Evolutionary conservation across 352 stramenopile species (phyloP).

Genomic region (Phytophthora sp.): DNA sequence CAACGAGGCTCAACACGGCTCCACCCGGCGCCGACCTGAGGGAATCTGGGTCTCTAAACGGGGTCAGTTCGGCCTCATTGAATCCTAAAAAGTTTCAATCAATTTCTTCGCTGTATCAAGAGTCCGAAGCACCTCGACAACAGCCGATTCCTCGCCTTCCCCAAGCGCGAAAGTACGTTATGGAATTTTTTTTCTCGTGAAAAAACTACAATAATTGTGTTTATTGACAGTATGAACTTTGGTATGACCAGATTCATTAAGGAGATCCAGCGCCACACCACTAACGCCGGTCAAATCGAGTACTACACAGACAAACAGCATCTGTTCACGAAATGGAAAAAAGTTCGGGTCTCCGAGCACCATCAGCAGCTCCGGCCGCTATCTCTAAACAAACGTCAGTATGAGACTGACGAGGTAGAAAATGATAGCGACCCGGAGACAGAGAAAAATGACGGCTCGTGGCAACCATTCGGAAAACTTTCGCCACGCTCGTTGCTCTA

Average conservation of each 20-base stretch:
- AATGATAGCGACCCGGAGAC: constrained; percentile 13
- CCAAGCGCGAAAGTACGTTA: constrained; percentile 63
- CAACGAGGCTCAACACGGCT: constrained; percentile 10
- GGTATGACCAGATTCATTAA: constrained; percentile 53
- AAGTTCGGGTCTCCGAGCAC: constrained; percentile 59
- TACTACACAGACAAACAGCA: constrained; percentile 75
- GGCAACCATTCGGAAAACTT: constrained; percentile 40
- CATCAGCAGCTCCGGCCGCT: constrained; percentile 43
- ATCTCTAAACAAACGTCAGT: neutral
- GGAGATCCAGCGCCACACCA: constrained; percentile 64
- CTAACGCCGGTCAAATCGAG: constrained; percentile 61
- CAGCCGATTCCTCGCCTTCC: constrained; percentile 61
- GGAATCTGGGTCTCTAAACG: neutral
- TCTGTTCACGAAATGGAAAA: constrained; percentile 81
- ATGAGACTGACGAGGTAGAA: neutral
- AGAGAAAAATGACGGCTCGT: constrained; percentile 14
- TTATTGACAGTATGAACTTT: too few relatives aligned
- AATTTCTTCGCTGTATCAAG: constrained; percentile 33
- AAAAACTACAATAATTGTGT: too few relatives aligned
- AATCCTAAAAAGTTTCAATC: neutral
- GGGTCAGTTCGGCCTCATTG: neutral
- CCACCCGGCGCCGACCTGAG: neutral
- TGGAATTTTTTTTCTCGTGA: neutral
- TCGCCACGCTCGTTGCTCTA: constrained; percentile 76
- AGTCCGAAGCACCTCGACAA: constrained; percentile 37